phyloP scores from a whole-genome alignment of 2,329 filamentous ascomycete species.

The Zasmidium citrigriseum region DNA sequence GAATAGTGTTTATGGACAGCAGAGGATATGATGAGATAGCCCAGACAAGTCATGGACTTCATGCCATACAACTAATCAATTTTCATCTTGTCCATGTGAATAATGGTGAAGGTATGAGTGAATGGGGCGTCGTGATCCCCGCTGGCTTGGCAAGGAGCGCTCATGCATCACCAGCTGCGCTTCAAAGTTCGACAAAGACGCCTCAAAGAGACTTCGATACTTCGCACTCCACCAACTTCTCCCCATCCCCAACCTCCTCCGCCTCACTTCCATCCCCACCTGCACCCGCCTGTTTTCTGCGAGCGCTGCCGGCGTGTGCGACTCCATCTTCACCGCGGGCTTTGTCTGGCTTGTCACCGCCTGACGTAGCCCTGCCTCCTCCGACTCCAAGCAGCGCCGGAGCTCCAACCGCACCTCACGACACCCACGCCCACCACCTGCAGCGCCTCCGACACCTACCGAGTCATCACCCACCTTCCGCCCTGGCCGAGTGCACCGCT shows the following conservation, averaged over 20 bases:
- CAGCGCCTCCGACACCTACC: slow-evolving; percentile 1
- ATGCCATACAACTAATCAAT: too few relatives aligned
- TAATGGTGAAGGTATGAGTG: too few relatives aligned
- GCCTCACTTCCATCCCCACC: background rate
- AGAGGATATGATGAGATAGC: too few relatives aligned
- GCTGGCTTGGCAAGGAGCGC: too few relatives aligned
- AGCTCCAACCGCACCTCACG: background rate
- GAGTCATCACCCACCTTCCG: background rate
- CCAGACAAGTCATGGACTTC: too few relatives aligned
- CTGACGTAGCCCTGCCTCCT: background rate
- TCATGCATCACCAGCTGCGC: background rate
- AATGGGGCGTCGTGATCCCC: background rate
- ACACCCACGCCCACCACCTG: background rate
- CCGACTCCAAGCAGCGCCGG: background rate
- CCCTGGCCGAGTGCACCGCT: background rate
- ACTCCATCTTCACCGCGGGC: background rate
- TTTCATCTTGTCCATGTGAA: too few relatives aligned
- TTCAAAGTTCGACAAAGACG: background rate
- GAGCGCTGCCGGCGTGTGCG: background rate
- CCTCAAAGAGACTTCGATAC: background rate
- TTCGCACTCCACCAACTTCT: background rate
- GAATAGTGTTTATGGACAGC: background rate
- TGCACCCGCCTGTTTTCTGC: background rate
- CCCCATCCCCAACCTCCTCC: background rate
- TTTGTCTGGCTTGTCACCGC: background rate